phyloP scores from a whole-genome alignment of 345 rosid species.

The Camelina sativa region DNA sequence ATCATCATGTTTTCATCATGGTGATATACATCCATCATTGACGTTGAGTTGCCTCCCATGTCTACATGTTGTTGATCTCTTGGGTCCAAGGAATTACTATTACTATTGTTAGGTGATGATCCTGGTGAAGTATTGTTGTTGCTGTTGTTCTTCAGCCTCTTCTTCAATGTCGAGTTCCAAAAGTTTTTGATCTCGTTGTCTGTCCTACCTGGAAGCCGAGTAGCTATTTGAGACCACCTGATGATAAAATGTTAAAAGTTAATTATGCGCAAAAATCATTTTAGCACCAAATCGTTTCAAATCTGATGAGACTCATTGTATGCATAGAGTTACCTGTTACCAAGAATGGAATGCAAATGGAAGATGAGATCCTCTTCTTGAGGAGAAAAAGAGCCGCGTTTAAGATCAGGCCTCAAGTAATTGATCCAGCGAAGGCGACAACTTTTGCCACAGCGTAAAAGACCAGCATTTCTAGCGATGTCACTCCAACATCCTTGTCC shows the following conservation, averaged over 20 bases:
- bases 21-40: slow-evolving; percentile 48
- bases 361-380: slow-evolving; percentile 79
- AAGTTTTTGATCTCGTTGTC: slow-evolving; percentile 95
- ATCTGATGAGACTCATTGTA: not conserved
- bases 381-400: slow-evolving; percentile 75
- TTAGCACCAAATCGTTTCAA: not conserved
- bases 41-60: slow-evolving; percentile 43
- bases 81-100: slow-evolving; percentile 60
- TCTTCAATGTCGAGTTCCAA: slow-evolving; percentile 90
- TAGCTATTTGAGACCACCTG: slow-evolving; percentile 95
- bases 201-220: slow-evolving; percentile 88
- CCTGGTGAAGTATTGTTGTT: slow-evolving; percentile 45
- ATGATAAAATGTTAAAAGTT: slow-evolving; percentile 24
- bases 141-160: slow-evolving; percentile 58
- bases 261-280: not conserved
- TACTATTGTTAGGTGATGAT: slow-evolving; percentile 64
- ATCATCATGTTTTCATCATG: slow-evolving; percentile 50
- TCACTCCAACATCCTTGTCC: slow-evolving; percentile 96
- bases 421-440: slow-evolving; percentile 92
- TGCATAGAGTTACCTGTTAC: slow-evolving; percentile 61
- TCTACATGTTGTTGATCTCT: slow-evolving; percentile 41
- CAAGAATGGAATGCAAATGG: slow-evolving; percentile 76
- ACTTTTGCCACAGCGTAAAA: slow-evolving; percentile 81
- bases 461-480: slow-evolving; percentile 76
- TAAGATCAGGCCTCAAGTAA: slow-evolving; percentile 81